Percentiles rank a stretch among this genome's conserved stretches.
These are phyloP conservation scores for Coemansia biformis DNA, from an alignment of 192 early-diverging fungal genomes.

Conservation along the genomic window DNA sequence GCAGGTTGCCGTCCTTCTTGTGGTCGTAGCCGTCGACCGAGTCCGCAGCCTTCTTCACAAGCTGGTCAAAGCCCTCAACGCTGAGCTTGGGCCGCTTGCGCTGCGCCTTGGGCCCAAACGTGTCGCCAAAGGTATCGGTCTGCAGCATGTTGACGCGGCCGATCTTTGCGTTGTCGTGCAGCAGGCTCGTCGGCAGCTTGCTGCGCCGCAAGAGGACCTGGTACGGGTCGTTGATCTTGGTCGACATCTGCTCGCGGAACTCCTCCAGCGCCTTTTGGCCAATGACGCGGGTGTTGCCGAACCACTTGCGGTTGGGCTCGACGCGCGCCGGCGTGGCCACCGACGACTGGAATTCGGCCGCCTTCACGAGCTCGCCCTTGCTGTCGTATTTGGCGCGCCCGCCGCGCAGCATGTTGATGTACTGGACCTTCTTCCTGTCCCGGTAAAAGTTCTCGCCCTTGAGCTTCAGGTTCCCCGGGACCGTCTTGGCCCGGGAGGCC, in stretches of 20 bases:
- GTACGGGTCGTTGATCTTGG: slow-evolving; percentile 90
- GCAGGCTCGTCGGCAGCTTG: slow-evolving; percentile 92
- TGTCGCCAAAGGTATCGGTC: slow-evolving; percentile 84
- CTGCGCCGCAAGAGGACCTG: slow-evolving; percentile 87
- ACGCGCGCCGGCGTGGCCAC: slow-evolving; percentile 75
- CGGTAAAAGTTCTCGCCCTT: slow-evolving; percentile 99
- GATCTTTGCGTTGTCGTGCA: slow-evolving; percentile 67
- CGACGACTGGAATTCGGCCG: slow-evolving; percentile 79
- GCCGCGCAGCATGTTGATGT: slow-evolving; percentile 89
- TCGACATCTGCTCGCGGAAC: slow-evolving; percentile 86
- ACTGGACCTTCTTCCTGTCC: slow-evolving; percentile 89
- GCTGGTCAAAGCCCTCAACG: slow-evolving; percentile 69
- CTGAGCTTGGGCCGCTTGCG: slow-evolving; percentile 89
- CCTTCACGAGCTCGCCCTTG: slow-evolving; percentile 88
- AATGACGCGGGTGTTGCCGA: slow-evolving; percentile 97
- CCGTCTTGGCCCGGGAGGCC: slow-evolving; percentile 40
- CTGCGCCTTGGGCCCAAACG: slow-evolving; percentile 93
- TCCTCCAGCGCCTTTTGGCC: slow-evolving; percentile 87
- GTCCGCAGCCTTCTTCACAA: slow-evolving; percentile 63
- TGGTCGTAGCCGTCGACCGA: slow-evolving; percentile 61
- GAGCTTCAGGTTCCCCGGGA: slow-evolving; percentile 65
- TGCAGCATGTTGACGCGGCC: slow-evolving; percentile 88
- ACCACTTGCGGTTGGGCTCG: slow-evolving; percentile 94
- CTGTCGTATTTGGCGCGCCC: slow-evolving; percentile 77
- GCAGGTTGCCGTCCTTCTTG: slow-evolving; percentile 66